Conservation (phyloP, 176 grass and related monocot genomes). For the Themeda triandra region DNA sequence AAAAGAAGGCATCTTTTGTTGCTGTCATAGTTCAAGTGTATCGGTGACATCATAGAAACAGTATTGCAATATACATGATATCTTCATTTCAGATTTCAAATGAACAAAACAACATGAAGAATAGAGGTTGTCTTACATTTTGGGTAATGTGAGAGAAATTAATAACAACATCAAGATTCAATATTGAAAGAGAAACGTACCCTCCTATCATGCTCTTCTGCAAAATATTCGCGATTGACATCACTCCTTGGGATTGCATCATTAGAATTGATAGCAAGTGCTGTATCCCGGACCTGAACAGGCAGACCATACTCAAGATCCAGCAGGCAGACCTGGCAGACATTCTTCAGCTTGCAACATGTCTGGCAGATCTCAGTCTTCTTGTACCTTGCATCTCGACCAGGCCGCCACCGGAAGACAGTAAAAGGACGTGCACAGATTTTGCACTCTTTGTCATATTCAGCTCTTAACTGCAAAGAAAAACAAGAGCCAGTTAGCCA, state of each 20-base stretch:
- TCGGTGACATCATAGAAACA: background rate
- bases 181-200: constrained; percentile 42
- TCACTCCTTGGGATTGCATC: constrained; percentile 96
- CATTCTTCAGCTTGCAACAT: constrained; percentile 97
- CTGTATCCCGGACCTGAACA: constrained; percentile 88
- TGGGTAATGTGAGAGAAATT: background rate
- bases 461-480: constrained; percentile 60
- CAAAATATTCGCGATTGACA: constrained; percentile 93
- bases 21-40: background rate
- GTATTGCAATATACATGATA: background rate
- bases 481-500: constrained; percentile 14
- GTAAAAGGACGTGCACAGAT: constrained; percentile 90
- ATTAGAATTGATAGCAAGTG: constrained; percentile 77
- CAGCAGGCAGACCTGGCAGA: constrained; percentile 93
- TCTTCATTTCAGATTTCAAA: background rate
- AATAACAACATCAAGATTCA: background rate
- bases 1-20: background rate
- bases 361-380: constrained; percentile 99
- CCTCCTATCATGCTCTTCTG: constrained; percentile 95
- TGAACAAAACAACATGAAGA: background rate
- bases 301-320: constrained; percentile 97
- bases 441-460: constrained; percentile 98
- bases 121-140: background rate
- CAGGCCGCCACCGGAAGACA: constrained; percentile 94
- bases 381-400: constrained; percentile 95